Conservation (phyloP, 108 stramenopile genomes). For the Bacterosira constricta region DNA sequence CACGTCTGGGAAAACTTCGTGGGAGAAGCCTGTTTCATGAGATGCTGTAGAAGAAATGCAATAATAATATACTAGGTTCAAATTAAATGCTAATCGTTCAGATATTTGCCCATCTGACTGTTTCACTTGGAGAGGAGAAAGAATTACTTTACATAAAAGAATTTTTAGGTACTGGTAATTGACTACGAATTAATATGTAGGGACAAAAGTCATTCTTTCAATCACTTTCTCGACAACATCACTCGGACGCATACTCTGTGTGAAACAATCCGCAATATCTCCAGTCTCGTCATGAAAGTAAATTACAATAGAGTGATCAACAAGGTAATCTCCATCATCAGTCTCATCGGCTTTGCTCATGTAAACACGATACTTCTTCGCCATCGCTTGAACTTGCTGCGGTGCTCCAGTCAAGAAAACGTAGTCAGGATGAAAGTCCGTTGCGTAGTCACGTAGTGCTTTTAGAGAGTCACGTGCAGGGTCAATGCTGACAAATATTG, state of each 20-base stretch:
- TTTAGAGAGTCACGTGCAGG: slow-evolving; percentile 96
- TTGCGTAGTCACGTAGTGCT: slow-evolving; percentile 90
- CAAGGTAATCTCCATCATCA: slow-evolving; percentile 98
- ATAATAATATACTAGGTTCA: too few species aligned
- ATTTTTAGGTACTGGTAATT: too few species aligned
- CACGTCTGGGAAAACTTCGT: slow-evolving; percentile 63
- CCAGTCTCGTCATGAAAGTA: slow-evolving; percentile 97
- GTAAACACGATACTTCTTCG: slow-evolving; percentile 98
- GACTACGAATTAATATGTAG: slow-evolving; percentile 44
- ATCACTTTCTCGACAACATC: slow-evolving; percentile 92
- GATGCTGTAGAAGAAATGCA: too few species aligned
- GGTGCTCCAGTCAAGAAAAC: slow-evolving; percentile 93
- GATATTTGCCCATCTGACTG: not conserved
- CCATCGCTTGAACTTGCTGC: slow-evolving; percentile 93
- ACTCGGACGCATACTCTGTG: slow-evolving; percentile 93
- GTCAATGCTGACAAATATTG: slow-evolving; percentile 97
- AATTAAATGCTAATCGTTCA: not conserved
- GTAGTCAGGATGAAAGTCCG: slow-evolving; percentile 95
- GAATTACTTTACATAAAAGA: too few species aligned
- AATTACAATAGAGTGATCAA: slow-evolving; percentile 99
- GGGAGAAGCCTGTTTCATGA: slow-evolving; percentile 56
- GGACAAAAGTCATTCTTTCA: slow-evolving; percentile 77
- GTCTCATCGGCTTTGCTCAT: slow-evolving; percentile 93
- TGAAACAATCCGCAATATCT: slow-evolving; percentile 97
- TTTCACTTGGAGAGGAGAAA: not conserved